Conservation (phyloP, 2,329 filamentous ascomycete genomes). For the Clarireedia hainanense region DNA sequence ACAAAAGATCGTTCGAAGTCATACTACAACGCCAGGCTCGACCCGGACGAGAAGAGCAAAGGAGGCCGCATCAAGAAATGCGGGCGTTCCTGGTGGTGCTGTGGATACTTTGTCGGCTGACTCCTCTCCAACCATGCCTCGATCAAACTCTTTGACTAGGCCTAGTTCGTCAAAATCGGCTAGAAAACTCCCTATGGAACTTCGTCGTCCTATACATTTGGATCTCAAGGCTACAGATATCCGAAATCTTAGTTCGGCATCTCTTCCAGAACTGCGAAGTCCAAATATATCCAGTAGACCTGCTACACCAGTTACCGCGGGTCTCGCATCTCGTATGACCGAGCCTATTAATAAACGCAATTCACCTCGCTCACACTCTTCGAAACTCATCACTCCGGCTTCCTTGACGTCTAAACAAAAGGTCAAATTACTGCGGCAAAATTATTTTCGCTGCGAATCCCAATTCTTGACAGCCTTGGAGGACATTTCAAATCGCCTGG, state of each 20-base stretch:
- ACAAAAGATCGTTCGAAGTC: slow-evolving; percentile 56
- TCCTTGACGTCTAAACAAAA: slow-evolving; percentile 60
- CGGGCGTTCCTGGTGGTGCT: slow-evolving; percentile 30
- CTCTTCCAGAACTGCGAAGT: slow-evolving; percentile 53
- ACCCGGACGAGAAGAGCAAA: slow-evolving; percentile 36
- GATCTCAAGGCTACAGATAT: slow-evolving; percentile 41
- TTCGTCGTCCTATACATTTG: slow-evolving; percentile 24
- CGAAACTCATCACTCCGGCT: slow-evolving; percentile 49
- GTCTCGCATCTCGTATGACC: slow-evolving; percentile 37
- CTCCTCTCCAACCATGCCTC: slow-evolving; percentile 16
- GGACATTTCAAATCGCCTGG: slow-evolving; percentile 77
- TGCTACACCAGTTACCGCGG: slow-evolving; percentile 49
- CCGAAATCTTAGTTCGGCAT: slow-evolving; percentile 55
- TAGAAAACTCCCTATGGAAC: slow-evolving; percentile 17
- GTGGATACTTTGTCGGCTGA: slow-evolving; percentile 3
- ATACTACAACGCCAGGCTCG: slow-evolving; percentile 54
- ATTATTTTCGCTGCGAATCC: slow-evolving; percentile 77
- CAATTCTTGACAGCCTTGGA: slow-evolving; percentile 75
- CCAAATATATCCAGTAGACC: slow-evolving; percentile 45
- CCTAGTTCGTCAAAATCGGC: slow-evolving; percentile 19
- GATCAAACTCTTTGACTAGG: slow-evolving; percentile 20
- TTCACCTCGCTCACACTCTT: slow-evolving; percentile 42
- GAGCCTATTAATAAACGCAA: slow-evolving; percentile 46
- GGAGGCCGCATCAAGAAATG: slow-evolving; percentile 33
- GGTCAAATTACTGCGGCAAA: slow-evolving; percentile 64